These are phyloP conservation scores for Neurospora sublineolata DNA, from an alignment of 495 filamentous ascomycete genomes.

Conservation along the genomic window DNA sequence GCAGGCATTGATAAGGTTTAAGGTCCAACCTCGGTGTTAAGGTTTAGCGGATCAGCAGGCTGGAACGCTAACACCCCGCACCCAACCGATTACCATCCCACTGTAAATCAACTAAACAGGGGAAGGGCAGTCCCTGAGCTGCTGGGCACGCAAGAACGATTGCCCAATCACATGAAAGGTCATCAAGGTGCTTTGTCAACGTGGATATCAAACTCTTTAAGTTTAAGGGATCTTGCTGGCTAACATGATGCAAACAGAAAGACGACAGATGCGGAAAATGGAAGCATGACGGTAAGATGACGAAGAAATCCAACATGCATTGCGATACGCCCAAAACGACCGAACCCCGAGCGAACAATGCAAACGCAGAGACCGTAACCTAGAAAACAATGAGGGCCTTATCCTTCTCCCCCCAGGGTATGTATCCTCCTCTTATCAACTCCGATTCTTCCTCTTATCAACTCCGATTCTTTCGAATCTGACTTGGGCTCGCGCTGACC, in stretches of 20 bases:
- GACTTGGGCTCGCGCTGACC: not conserved
- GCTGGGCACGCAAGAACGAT: not conserved
- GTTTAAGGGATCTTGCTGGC: not conserved
- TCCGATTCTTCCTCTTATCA: not conserved
- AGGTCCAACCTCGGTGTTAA: not conserved
- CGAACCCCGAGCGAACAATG: not conserved
- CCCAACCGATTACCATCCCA: not conserved
- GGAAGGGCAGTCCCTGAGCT: not conserved
- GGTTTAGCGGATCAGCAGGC: not conserved
- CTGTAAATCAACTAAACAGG: not conserved
- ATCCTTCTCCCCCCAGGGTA: not conserved
- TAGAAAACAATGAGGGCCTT: not conserved
- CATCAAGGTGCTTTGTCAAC: not conserved
- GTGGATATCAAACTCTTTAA: not conserved
- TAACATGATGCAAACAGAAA: not conserved
- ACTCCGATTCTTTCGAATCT: not conserved
- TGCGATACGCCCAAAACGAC: not conserved
- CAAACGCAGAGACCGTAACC: not conserved
- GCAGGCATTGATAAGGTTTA: not conserved
- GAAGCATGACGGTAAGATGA: not conserved
- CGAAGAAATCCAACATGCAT: not conserved
- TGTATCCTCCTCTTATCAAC: not conserved
- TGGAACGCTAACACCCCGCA: not conserved
- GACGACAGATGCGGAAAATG: not conserved
- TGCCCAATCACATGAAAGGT: not conserved